These are phyloP conservation scores for Aspergillus costaricaensis DNA, from an alignment of 2,329 filamentous ascomycete genomes.

Conservation along the genomic window DNA sequence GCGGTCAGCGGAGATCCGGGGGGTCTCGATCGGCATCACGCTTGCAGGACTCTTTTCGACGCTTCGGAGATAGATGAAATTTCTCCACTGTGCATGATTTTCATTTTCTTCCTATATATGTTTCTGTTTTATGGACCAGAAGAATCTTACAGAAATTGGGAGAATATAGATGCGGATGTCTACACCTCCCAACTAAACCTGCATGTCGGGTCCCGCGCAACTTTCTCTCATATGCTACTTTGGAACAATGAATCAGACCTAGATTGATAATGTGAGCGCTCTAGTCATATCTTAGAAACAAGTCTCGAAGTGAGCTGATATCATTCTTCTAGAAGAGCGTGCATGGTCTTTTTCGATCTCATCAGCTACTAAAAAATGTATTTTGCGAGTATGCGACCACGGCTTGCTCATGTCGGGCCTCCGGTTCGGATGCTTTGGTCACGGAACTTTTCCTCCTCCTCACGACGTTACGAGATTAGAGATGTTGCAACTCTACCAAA, in stretches of 20 bases:
- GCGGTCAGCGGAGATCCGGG: slow-evolving; percentile 16
- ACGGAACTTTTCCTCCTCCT: slow-evolving; percentile 47
- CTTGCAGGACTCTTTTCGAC: no score
- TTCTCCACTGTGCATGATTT: no score
- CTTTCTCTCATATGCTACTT: not conserved
- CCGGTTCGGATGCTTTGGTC: slow-evolving; percentile 11
- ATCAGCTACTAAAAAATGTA: slow-evolving; percentile 20
- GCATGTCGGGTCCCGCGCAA: not conserved
- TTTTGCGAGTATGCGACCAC: slow-evolving; percentile 18
- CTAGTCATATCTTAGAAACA: no score
- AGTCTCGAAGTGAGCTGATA: not conserved
- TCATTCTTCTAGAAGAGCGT: not conserved
- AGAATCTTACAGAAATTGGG: not conserved
- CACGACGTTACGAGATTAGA: slow-evolving; percentile 45
- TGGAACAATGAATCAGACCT: not conserved
- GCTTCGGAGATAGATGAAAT: no score
- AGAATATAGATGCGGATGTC: not conserved
- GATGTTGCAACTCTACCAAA: slow-evolving; percentile 47
- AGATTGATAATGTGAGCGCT: not conserved
- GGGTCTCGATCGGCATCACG: slow-evolving; percentile 1
- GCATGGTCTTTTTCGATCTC: not conserved
- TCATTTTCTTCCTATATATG: not conserved
- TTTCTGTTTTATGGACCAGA: not conserved
- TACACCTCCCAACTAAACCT: not conserved
- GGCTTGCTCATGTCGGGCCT: slow-evolving; percentile 13